Percentiles rank a stretch among this genome's conserved stretches.
Evolutionary conservation across 306 rosid species (phyloP).

Genomic region (Chamaecrista fasciculata): DNA sequence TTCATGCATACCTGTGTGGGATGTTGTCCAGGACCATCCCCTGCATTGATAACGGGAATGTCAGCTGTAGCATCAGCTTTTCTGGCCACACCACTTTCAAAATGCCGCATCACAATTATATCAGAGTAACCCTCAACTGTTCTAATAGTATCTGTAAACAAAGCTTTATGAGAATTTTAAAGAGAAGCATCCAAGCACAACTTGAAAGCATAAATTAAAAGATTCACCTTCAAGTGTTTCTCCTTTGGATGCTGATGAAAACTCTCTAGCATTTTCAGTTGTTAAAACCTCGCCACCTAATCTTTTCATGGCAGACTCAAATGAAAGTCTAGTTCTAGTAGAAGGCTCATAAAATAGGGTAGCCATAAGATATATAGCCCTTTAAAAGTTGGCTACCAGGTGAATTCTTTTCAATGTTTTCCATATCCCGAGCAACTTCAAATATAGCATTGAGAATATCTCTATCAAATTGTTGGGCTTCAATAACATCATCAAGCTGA

Average conservation of each 20-base stretch:
- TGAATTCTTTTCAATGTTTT: conserved; percentile 67
- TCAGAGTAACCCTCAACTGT: conserved; percentile 89
- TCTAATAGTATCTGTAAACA: conserved; percentile 73
- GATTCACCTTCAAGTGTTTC: conserved; percentile 88
- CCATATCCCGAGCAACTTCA: conserved; percentile 77
- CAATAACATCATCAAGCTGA: conserved; percentile 80
- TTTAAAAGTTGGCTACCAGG: conserved; percentile 73
- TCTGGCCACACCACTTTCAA: conserved; percentile 93
- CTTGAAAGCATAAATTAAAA: not conserved
- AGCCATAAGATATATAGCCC: conserved; percentile 93
- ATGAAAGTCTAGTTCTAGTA: conserved; percentile 89
- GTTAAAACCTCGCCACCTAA: conserved; percentile 90
- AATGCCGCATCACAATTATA: conserved; percentile 87
- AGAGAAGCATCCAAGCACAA: not conserved
- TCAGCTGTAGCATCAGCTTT: conserved; percentile 75
- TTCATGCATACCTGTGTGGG: conserved; percentile 69
- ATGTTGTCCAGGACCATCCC: conserved; percentile 97
- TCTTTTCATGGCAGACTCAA: conserved; percentile 95
- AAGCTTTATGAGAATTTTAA: conserved; percentile 16
- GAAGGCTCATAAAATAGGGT: conserved; percentile 91
- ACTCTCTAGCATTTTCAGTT: conserved; percentile 90
- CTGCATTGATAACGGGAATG: conserved; percentile 87
- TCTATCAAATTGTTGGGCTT: conserved; percentile 81
- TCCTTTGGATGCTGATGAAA: conserved; percentile 91
- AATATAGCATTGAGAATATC: conserved; percentile 67